Conservation (phyloP, 768 basidiomycete species). For the Glaciozyma antarctica region DNA sequence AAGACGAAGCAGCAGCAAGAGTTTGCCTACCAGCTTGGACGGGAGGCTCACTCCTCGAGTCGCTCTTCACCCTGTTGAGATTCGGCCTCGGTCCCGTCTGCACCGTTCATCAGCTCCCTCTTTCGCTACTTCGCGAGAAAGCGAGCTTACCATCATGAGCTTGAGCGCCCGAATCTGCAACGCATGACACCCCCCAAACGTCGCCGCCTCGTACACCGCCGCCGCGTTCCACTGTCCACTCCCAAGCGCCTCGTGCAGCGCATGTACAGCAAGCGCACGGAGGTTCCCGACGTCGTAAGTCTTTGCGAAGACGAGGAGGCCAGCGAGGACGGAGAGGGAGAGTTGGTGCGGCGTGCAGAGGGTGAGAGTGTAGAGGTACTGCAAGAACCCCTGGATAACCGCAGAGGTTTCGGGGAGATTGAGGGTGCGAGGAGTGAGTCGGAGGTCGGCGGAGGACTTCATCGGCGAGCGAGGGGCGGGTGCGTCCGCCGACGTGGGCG, state of each 20-base stretch:
- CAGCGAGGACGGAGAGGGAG: slow-evolving; percentile 76
- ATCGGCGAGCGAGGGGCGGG: neutral
- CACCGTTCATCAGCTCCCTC: slow-evolving; percentile 9
- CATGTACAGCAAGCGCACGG: slow-evolving; percentile 71
- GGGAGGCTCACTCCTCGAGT: no score
- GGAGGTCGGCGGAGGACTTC: neutral
- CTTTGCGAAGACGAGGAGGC: slow-evolving; percentile 69
- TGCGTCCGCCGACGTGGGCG: neutral
- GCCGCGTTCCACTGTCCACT: slow-evolving; percentile 45
- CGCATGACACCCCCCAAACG: slow-evolving; percentile 73
- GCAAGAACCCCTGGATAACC: slow-evolving; percentile 74
- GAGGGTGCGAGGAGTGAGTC: slow-evolving; percentile 48
- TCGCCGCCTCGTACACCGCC: slow-evolving; percentile 89
- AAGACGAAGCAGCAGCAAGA: no score
- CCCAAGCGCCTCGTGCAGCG: slow-evolving; percentile 74
- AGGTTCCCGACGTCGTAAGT: slow-evolving; percentile 73
- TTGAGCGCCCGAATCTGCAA: slow-evolving; percentile 70
- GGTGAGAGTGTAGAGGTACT: slow-evolving; percentile 84
- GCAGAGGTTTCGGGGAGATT: slow-evolving; percentile 81
- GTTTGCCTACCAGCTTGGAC: no score
- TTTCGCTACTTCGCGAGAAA: neutral
- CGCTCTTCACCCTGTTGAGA: neutral
- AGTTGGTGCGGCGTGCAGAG: slow-evolving; percentile 85
- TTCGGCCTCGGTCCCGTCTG: slow-evolving; percentile 54
- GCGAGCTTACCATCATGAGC: slow-evolving; percentile 32